These are phyloP conservation scores for Clarireedia homoeocarpa DNA, from an alignment of 2,329 filamentous ascomycete species.

Conservation along the genomic window DNA sequence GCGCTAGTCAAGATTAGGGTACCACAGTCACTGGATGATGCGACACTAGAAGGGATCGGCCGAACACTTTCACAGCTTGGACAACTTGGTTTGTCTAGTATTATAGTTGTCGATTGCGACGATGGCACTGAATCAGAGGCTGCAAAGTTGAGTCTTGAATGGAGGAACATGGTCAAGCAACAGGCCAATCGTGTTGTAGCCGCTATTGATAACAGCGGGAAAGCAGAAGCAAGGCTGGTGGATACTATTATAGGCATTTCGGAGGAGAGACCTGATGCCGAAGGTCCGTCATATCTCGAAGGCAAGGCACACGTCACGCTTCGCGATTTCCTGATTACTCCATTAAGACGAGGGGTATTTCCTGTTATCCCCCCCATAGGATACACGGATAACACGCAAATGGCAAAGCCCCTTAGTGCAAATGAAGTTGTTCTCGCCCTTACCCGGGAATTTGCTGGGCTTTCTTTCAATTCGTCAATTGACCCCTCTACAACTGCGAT, in stretches of 20 bases:
- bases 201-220: conserved; percentile 63
- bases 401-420: conserved; percentile 40
- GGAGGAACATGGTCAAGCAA: conserved; percentile 42
- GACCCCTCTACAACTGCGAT: conserved; percentile 37
- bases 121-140: conserved; percentile 27
- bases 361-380: conserved; percentile 61
- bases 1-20: conserved; percentile 79
- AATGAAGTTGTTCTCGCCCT: conserved; percentile 68
- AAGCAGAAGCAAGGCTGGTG: conserved; percentile 60
- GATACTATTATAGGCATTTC: conserved; percentile 39
- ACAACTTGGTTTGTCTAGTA: conserved; percentile 71
- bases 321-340: conserved; percentile 51
- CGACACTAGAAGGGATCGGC: conserved; percentile 65
- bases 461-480: conserved; percentile 36
- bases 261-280: conserved; percentile 10
- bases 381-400: conserved; percentile 44
- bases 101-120: conserved; percentile 72
- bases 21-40: conserved; percentile 62
- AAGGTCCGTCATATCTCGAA: conserved; percentile 8
- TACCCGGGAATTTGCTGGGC: conserved; percentile 65
- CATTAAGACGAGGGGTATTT: conserved; percentile 60
- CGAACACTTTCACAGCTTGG: conserved; percentile 78
- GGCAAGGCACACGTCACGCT: conserved; percentile 32
- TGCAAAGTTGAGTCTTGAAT: conserved; percentile 18
- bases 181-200: conserved; percentile 69